Evolutionary conservation across 2,329 filamentous ascomycete species (phyloP).

Genomic region (Hysterium pulicare): DNA sequence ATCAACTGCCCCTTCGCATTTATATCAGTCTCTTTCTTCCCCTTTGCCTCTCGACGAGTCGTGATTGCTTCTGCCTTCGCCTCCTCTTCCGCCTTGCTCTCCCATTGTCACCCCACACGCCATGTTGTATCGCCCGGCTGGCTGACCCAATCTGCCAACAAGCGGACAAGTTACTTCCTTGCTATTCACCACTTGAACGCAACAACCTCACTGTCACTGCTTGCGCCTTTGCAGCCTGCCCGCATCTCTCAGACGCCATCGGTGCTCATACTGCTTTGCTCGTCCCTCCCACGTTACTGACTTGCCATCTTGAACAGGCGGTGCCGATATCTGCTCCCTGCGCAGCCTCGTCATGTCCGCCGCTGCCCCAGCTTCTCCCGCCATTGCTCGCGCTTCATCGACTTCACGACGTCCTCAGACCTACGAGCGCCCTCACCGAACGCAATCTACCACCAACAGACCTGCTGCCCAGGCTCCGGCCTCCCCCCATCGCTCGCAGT

Average conservation of each 20-base stretch:
- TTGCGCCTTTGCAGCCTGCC: neutral
- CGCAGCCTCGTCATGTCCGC: constrained; percentile 34
- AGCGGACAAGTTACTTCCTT: neutral
- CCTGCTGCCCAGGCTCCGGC: constrained; percentile 18
- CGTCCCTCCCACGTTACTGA: neutral
- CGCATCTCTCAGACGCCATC: neutral
- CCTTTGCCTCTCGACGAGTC: too few relatives aligned
- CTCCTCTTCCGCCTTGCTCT: neutral
- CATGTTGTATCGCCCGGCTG: constrained; percentile 1
- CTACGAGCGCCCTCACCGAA: constrained; percentile 32
- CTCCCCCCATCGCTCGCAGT: constrained; percentile 35
- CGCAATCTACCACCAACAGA: constrained; percentile 33
- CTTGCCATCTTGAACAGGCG: constrained; percentile 1
- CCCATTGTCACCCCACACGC: too few relatives aligned
- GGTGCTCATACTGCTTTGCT: neutral
- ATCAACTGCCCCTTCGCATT: too few relatives aligned
- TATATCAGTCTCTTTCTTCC: too few relatives aligned
- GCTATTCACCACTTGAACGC: neutral
- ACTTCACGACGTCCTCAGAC: constrained; percentile 25
- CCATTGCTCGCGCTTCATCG: constrained; percentile 36
- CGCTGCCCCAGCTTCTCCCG: constrained; percentile 41
- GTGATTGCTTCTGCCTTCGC: too few relatives aligned
- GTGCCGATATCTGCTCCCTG: constrained; percentile 21
- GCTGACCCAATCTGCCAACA: constrained; percentile 1
- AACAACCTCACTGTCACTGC: too few relatives aligned